Conservation (phyloP, 1,139 yeast genomes). For the Yarrowia galli region DNA sequence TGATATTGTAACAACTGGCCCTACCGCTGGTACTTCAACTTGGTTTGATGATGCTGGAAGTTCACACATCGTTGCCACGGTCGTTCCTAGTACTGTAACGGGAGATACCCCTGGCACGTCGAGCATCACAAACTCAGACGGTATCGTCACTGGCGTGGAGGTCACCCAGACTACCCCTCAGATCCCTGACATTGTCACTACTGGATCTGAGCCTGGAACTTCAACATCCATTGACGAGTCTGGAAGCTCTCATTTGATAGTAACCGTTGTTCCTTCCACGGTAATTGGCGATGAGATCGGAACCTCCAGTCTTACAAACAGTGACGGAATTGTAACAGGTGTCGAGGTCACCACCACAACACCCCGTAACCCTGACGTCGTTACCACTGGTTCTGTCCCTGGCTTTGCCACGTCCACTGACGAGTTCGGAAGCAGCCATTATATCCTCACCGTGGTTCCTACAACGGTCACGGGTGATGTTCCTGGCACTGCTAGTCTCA, state of each 20-base stretch:
- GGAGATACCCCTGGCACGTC: neutral
- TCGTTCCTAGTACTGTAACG: neutral
- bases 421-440: neutral
- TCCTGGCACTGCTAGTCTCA: neutral
- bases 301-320: neutral
- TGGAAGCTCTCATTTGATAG: neutral
- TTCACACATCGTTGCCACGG: neutral
- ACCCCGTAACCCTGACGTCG: neutral
- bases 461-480: neutral
- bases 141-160: neutral
- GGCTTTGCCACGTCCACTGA: neutral
- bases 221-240: neutral
- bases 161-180: neutral
- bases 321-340: neutral
- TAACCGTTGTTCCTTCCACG: neutral
- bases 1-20: neutral
- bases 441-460: neutral
- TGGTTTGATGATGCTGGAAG: neutral
- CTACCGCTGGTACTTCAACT: neutral
- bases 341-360: neutral
- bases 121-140: neutral
- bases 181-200: neutral
- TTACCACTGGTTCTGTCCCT: neutral
- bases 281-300: neutral
- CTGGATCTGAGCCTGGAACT: neutral